Evolutionary conservation across 2,329 filamentous ascomycete species (phyloP).

Genomic region (Pseudopyrenochaeta lycopersici): DNA sequence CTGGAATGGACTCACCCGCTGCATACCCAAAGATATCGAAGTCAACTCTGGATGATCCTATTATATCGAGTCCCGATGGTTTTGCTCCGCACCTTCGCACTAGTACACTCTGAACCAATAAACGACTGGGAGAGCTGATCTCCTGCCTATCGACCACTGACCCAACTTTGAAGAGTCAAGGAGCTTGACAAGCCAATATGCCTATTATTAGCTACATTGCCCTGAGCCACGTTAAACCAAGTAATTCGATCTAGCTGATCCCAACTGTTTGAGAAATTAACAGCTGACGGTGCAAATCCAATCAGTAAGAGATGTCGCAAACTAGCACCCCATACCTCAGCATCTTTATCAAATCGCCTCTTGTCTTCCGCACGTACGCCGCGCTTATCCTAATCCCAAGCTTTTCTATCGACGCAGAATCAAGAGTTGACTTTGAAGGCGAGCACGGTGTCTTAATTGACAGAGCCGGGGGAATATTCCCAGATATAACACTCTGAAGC

Average conservation of each 20-base stretch:
- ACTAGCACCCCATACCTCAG: not conserved
- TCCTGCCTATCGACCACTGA: not conserved
- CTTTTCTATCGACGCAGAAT: not conserved
- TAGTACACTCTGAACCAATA: too few species aligned
- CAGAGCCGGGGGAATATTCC: constrained; percentile 58
- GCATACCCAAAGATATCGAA: too few species aligned
- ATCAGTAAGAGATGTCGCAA: not conserved
- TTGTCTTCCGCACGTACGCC: not conserved
- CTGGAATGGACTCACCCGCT: too few species aligned
- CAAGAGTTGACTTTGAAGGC: constrained; percentile 13
- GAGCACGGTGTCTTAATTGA: constrained; percentile 54
- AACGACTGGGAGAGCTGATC: not conserved
- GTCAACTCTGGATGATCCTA: too few species aligned
- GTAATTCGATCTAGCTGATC: not conserved
- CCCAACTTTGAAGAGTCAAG: not conserved
- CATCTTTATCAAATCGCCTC: constrained; percentile 2
- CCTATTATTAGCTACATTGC: constrained; percentile 56
- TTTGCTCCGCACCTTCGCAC: too few species aligned
- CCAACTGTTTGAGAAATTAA: not conserved
- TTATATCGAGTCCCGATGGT: too few species aligned
- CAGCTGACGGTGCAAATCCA: not conserved
- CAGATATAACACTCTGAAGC: constrained; percentile 51
- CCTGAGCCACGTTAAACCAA: constrained; percentile 56
- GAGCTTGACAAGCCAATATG: constrained; percentile 14
- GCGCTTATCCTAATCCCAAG: not conserved